A percentile compares a stretch with the other conserved stretches of the same genome.
Evolutionary conservation across 129 eudicot species (phyloP).

Genomic region (Flaveria trinervia): DNA sequence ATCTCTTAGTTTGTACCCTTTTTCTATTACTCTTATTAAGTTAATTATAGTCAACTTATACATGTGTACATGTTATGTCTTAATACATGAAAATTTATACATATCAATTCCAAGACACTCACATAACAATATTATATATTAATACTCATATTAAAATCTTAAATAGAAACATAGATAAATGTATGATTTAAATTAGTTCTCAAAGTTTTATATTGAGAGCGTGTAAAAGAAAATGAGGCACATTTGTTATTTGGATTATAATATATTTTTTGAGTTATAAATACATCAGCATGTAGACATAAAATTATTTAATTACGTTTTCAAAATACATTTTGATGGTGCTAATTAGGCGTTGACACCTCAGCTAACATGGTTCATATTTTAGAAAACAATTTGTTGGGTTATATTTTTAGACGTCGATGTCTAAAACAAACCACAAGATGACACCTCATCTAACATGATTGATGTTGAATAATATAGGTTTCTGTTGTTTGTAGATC

Average conservation of each 20-base stretch:
- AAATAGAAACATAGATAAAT: background rate
- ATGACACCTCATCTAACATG: slow-evolving; percentile 34
- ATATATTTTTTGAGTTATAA: background rate
- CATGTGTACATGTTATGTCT: no score
- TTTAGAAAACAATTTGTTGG: background rate
- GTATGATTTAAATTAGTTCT: background rate
- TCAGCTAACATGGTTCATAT: background rate
- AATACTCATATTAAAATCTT: no score
- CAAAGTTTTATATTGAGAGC: background rate
- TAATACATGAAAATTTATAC: no score
- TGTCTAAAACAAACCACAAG: background rate
- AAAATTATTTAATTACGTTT: background rate
- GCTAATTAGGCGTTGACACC: background rate
- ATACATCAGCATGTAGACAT: slow-evolving; percentile 15
- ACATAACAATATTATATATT: no score
- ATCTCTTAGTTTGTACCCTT: no score
- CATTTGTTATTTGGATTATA: background rate
- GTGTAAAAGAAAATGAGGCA: background rate
- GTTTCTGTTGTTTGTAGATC: background rate
- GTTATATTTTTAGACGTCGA: slow-evolving; percentile 5
- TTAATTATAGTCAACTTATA: no score
- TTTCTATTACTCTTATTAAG: no score
- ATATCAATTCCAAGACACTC: no score
- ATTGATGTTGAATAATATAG: slow-evolving; percentile 28
- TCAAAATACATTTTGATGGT: background rate